A percentile compares a stretch with the other conserved stretches of the same genome.
Conservation (phyloP, 139 green algal species). For the Asterochloris erici region DNA sequence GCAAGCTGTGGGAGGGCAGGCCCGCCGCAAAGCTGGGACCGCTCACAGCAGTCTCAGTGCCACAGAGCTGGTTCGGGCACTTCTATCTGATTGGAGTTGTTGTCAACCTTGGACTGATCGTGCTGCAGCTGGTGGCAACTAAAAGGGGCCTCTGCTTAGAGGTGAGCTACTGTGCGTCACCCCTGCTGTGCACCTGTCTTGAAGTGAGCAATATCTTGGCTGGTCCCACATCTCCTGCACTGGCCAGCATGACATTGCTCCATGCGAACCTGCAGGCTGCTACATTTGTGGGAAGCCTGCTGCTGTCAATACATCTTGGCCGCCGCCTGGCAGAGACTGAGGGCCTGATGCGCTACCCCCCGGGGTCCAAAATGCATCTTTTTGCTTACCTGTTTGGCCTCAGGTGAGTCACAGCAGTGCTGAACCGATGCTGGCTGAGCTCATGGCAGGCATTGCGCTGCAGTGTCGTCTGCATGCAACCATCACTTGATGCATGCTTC, state of each 20-base stretch:
- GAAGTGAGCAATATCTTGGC: background rate
- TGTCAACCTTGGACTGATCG: conserved; percentile 15
- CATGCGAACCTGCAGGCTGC: conserved; percentile 16
- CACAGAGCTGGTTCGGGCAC: conserved; percentile 70
- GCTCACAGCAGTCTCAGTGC: conserved; percentile 43
- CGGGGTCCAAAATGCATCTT: conserved; percentile 64
- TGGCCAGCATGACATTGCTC: background rate
- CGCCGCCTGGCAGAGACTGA: conserved; percentile 52
- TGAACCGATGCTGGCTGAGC: too few species aligned
- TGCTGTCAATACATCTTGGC: conserved; percentile 9
- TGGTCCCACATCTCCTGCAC: background rate
- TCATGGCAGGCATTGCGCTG: background rate
- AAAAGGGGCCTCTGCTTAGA: background rate
- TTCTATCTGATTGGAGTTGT: conserved; percentile 65
- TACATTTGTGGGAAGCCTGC: conserved; percentile 7
- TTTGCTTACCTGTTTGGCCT: conserved; percentile 79
- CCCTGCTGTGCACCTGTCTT: background rate
- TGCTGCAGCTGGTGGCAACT: too few species aligned
- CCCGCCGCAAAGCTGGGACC: conserved; percentile 32
- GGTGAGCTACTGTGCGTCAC: background rate
- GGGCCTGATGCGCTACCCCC: conserved; percentile 47
- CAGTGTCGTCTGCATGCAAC: background rate
- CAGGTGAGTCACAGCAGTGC: conserved; percentile 19
- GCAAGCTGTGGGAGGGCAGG: conserved; percentile 53
- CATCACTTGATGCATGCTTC: background rate